phyloP scores from a whole-genome alignment of 345 rosid species.

The Dimocarpus longan region DNA sequence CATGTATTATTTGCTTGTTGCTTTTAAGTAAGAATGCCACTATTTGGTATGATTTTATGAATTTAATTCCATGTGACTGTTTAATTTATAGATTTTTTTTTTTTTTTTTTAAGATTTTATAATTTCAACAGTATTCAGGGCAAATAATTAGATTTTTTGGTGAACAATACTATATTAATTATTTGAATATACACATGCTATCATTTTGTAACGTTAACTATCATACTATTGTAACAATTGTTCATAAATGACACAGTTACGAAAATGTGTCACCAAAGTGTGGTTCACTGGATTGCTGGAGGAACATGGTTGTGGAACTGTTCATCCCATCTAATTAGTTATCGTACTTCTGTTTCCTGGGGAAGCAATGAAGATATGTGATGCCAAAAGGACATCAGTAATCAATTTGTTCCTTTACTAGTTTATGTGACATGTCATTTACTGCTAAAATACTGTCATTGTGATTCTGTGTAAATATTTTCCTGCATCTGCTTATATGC shows the following conservation, averaged over 20 bases:
- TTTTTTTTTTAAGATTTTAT: neutral
- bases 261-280: neutral
- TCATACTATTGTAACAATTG: neutral
- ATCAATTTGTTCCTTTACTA: neutral
- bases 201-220: neutral
- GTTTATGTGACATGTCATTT: neutral
- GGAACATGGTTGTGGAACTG: neutral
- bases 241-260: neutral
- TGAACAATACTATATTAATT: neutral
- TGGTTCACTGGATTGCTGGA: neutral
- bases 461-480: neutral
- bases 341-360: neutral
- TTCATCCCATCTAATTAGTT: neutral
- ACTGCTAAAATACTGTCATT: neutral
- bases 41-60: neutral
- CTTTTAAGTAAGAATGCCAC: neutral
- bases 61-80: conserved; percentile 25
- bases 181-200: neutral
- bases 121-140: neutral
- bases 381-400: neutral
- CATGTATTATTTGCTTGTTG: neutral
- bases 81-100: conserved; percentile 9
- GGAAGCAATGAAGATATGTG: neutral
- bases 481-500: neutral
- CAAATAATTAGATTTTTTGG: neutral